Conservation (phyloP, 805 yeast species). For the Tetrapisispora fleetii region DNA sequence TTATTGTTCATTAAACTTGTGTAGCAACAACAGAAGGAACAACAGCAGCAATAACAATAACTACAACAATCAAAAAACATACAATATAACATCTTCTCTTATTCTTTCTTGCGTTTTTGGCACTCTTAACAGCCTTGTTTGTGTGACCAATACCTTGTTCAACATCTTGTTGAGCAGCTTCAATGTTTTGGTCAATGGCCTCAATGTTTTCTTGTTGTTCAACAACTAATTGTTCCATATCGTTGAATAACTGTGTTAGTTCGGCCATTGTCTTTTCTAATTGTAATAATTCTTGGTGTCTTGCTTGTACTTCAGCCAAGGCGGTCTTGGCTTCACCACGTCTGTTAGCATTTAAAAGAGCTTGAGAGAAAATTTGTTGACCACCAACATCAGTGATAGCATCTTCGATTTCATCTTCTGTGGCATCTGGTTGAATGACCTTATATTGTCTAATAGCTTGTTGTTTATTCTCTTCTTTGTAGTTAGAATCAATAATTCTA, state of each 20-base stretch:
- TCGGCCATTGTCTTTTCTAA: constrained; percentile 94
- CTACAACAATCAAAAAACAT: constrained; percentile 45
- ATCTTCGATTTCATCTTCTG: constrained; percentile 72
- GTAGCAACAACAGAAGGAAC: constrained; percentile 33
- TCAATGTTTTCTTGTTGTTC: constrained; percentile 88
- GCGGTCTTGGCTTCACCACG: constrained; percentile 94
- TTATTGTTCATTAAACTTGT: constrained; percentile 1
- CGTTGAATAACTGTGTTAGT: constrained; percentile 86
- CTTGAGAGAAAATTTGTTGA: constrained; percentile 91
- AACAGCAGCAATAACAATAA: constrained; percentile 62
- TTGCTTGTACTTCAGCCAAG: constrained; percentile 86
- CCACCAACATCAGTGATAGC: constrained; percentile 79
- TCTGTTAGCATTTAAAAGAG: constrained; percentile 74
- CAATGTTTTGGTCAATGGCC: constrained; percentile 72
- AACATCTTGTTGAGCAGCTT: constrained; percentile 76
- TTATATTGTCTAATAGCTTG: constrained; percentile 90
- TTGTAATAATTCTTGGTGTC: constrained; percentile 91
- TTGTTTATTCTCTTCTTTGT: constrained; percentile 70
- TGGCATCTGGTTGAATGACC: constrained; percentile 79
- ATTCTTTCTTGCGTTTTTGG: constrained; percentile 84
- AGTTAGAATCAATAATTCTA: constrained; percentile 76
- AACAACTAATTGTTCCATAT: constrained; percentile 91
- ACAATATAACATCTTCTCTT: constrained; percentile 77
- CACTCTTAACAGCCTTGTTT: constrained; percentile 77
- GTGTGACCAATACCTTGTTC: constrained; percentile 94